Evolutionary conservation across 768 basidiomycete species (phyloP).

Genomic region (Piloderma croceum): DNA sequence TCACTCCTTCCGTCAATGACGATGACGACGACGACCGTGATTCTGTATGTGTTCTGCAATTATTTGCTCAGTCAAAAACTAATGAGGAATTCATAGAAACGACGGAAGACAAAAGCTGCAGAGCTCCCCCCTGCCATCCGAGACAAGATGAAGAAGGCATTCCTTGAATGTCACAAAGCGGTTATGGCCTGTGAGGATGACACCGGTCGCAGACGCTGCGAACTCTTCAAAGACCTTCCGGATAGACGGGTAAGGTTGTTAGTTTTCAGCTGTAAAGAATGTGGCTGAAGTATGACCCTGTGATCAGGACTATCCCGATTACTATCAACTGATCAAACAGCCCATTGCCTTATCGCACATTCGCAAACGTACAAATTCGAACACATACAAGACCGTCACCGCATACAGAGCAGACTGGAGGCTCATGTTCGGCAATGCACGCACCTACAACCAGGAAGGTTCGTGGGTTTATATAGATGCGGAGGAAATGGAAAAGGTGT

Average conservation of each 20-base stretch:
- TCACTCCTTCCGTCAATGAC: slow-evolving; percentile 65
- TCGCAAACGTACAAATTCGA: slow-evolving; percentile 64
- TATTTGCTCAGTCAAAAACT: background rate
- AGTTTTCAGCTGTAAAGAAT: slow-evolving; percentile 1
- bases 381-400: slow-evolving; percentile 68
- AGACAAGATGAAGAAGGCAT: slow-evolving; percentile 80
- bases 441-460: slow-evolving; percentile 90
- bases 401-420: slow-evolving; percentile 76
- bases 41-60: slow-evolving; percentile 37
- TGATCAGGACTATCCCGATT: slow-evolving; percentile 80
- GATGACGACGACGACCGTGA: slow-evolving; percentile 77
- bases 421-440: slow-evolving; percentile 91
- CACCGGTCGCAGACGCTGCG: slow-evolving; percentile 73
- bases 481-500: slow-evolving; percentile 89
- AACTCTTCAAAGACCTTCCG: slow-evolving; percentile 85
- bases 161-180: slow-evolving; percentile 69
- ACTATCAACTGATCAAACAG: slow-evolving; percentile 80
- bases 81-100: slow-evolving; percentile 51
- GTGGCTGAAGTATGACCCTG: slow-evolving; percentile 10
- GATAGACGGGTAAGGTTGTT: slow-evolving; percentile 54
- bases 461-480: slow-evolving; percentile 95
- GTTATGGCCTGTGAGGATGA: slow-evolving; percentile 68
- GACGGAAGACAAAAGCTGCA: slow-evolving; percentile 66
- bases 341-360: slow-evolving; percentile 88
- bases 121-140: slow-evolving; percentile 55